These are phyloP conservation scores for Debaryomyces psychrophilus DNA, from an alignment of 1,139 yeast species.

Conservation along the genomic window DNA sequence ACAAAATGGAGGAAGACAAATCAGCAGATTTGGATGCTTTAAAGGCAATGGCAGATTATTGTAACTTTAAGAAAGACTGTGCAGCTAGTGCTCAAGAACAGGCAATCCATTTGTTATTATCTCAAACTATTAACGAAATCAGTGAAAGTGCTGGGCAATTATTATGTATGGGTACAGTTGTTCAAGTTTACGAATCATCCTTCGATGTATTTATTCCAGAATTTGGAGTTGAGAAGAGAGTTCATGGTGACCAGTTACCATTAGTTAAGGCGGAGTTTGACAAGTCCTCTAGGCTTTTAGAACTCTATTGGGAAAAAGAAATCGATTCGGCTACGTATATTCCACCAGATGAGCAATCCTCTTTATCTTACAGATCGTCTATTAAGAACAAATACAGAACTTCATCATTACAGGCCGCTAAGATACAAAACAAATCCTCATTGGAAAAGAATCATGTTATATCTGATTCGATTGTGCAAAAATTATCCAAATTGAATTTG, in stretches of 20 bases:
- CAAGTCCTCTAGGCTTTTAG: slow-evolving; percentile 65
- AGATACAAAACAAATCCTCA: slow-evolving; percentile 45
- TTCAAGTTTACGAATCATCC: slow-evolving; percentile 94
- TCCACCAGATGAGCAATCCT: slow-evolving; percentile 84
- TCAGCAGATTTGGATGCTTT: slow-evolving; percentile 63
- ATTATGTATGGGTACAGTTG: slow-evolving; percentile 81
- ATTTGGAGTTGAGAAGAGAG: slow-evolving; percentile 95
- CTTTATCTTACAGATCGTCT: slow-evolving; percentile 74
- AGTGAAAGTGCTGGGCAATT: slow-evolving; percentile 79
- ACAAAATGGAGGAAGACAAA: slow-evolving; percentile 25
- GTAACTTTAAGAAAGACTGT: slow-evolving; percentile 94
- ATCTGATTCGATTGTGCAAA: slow-evolving; percentile 48
- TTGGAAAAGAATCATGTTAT: slow-evolving; percentile 31
- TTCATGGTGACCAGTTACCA: slow-evolving; percentile 96
- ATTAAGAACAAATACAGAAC: slow-evolving; percentile 79
- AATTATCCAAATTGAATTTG: slow-evolving; percentile 54
- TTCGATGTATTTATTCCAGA: slow-evolving; percentile 94
- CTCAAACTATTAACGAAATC: slow-evolving; percentile 82
- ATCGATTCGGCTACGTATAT: slow-evolving; percentile 88
- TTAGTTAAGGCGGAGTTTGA: slow-evolving; percentile 91
- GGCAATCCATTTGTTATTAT: slow-evolving; percentile 81
- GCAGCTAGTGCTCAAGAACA: slow-evolving; percentile 94
- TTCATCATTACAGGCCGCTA: slow-evolving; percentile 72
- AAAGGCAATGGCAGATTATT: slow-evolving; percentile 84
- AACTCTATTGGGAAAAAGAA: slow-evolving; percentile 89